Evolutionary conservation across 2,329 filamentous ascomycete genomes (phyloP), one percentile per base, ranked within the genome.

Genomic region (Fonsecaea pedrosoi): DNA sequence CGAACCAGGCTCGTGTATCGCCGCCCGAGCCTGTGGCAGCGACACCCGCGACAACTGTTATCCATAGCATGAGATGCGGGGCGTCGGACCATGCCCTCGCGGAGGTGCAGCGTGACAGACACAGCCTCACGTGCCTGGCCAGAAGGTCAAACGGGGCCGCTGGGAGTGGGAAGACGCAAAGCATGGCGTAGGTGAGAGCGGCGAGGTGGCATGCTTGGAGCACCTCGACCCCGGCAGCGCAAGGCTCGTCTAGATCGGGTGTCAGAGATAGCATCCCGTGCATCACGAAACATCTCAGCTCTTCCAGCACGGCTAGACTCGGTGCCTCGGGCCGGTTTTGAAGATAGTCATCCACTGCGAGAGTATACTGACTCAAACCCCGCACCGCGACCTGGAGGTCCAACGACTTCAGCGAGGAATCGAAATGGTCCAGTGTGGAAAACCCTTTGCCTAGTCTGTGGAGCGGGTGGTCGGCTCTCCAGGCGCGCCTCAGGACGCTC

Each of bases 261-360:
- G 45, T 54, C 18, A 64, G 42, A n/a, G 32, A 30, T 25, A 64
- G 60, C 13, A 64, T 34, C 13, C 38, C 18, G 37, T 64, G 62
- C 21, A 56, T 54, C 25, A 54, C 62, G 34, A 50, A 42, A 3
- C 25, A 42, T 4, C 62, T 21, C 34, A 60, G 37, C 9, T 60
- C 62, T 32, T 40, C 62, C 10, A 64, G 38, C 15, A 64, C n/a
- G 13, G 54, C 37, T 1, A 66, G 50, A 38, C 50, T 55, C 4
- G 54, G 58, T 15, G 53, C 50, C 12, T 42, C 38, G 12, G 59
- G 32, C 25, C 64, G 48, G 34, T 10, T 59, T 2, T 50, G 53
- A 1, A 62, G 18, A 30, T 66, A 62, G 64, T 66, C 64, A 38
- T 66, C 59, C 34, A 66, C 64, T 35, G 57, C 48, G 15, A 62